Base-by-base conservation (phyloP, 2,329 filamentous ascomycete genomes). In the Lasiodiplodia citricola region DNA sequence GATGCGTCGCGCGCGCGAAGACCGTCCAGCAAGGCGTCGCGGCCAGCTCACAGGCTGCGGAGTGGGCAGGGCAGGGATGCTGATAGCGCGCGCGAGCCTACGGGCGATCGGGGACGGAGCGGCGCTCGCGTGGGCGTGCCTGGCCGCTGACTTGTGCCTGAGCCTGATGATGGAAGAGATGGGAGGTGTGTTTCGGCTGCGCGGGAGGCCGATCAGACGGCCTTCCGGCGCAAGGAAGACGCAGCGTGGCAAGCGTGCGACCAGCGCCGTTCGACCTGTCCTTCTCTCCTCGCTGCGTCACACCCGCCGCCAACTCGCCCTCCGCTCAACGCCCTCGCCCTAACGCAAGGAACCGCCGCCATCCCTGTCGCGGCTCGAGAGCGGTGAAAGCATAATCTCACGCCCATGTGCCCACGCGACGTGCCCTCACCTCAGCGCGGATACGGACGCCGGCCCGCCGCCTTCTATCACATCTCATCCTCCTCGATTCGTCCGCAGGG, bases 301-400 rank as follows among this genome's bases (percentile, higher is more conserved):
- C 21, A 21, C 28, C 13, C 23, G 8, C n/a, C 13, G 37, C 3
- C 21, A 38, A 7, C 35, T n/a, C 55, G 18, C n/a, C 35, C 18
- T 47, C 57, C 25, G 13, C 37, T 44, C 57, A 37, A 47, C 38
- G 21, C 56, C 54, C 28, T 21, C 25, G 47, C 56, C 56, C 55
- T 60, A 51, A 62, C 55, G 66, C 56, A 67, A 67, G 66, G 66
- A 67, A 67, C 66, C 66, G 55, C 62, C 51, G 31, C n/a, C 31
- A 25, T 47, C 66, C 66, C 66, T 67, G 66, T 31, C 25, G 47
- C 25, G 37, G 57, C 57, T 38, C 38, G 57, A 60, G 44, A 64
- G 60, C 60, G 60, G 60, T 64, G 60, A 64, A 64, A 60, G 57
- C 38, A 60, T 60, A 60, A 60, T 60, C 37, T 44, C 57, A 31